Evolutionary conservation across 2,329 filamentous ascomycete genomes (phyloP).

Genomic region (Alternaria rosae): DNA sequence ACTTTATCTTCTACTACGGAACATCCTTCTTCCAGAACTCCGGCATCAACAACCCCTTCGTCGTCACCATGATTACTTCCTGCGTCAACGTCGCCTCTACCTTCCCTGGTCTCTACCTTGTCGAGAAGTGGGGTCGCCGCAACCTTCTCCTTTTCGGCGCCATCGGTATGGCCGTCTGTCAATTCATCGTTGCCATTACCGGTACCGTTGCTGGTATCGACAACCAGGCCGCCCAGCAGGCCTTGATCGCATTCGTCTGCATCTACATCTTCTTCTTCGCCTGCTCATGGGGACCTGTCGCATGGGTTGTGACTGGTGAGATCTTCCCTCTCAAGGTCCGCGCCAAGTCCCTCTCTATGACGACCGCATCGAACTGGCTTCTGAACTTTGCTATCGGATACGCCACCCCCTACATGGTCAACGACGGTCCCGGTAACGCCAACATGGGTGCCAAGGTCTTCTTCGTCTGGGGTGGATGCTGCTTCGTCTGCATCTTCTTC

Average conservation of each 20-base stretch:
- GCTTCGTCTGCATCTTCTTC: conserved; percentile 66
- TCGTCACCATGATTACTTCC: conserved; percentile 76
- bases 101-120: conserved; percentile 75
- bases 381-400: conserved; percentile 59
- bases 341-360: conserved; percentile 59
- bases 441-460: conserved; percentile 67
- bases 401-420: conserved; percentile 76
- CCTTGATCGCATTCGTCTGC: conserved; percentile 59
- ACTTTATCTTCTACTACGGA: conserved; percentile 55
- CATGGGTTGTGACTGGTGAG: conserved; percentile 65
- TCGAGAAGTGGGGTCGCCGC: conserved; percentile 80
- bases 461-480: conserved; percentile 64
- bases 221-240: conserved; percentile 49
- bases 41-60: conserved; percentile 62
- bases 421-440: conserved; percentile 63
- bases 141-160: conserved; percentile 77
- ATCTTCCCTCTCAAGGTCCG: conserved; percentile 57
- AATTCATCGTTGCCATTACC: conserved; percentile 53
- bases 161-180: conserved; percentile 68
- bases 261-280: conserved; percentile 85
- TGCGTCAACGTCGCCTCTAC: conserved; percentile 80
- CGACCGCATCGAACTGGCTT: conserved; percentile 65
- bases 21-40: conserved; percentile 52
- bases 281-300: conserved; percentile 77
- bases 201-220: conserved; percentile 48